Percentiles rank a stretch among this genome's conserved stretches.
Conservation (phyloP, 139 green algal species). For the Limnomonas spitsbergensis region DNA sequence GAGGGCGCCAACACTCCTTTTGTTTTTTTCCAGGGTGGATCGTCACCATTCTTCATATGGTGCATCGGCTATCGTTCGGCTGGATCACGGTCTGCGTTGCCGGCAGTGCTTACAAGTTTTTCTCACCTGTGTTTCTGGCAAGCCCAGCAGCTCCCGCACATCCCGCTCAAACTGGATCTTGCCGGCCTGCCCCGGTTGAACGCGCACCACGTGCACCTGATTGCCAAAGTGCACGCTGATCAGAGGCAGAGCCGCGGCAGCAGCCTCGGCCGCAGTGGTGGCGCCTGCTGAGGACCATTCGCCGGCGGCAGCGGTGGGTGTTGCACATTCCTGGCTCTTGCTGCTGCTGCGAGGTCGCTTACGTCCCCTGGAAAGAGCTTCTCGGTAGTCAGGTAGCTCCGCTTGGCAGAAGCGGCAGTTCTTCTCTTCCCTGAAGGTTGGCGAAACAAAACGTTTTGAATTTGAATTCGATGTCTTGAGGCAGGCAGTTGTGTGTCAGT, state of each 20-base stretch:
- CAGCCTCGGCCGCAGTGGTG: too few species aligned
- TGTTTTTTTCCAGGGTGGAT: too few species aligned
- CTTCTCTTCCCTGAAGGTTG: background rate
- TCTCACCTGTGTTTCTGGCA: background rate
- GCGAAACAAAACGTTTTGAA: background rate
- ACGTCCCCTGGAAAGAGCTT: background rate
- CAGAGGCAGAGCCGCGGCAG: background rate
- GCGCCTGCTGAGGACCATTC: too few species aligned
- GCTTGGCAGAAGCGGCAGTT: background rate
- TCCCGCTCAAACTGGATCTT: background rate
- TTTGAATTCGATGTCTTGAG: too few species aligned
- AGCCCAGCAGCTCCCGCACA: background rate
- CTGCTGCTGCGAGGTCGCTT: background rate
- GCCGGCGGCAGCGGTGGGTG: too few species aligned
- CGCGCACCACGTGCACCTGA: background rate
- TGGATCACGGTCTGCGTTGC: too few species aligned
- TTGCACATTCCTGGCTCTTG: too few species aligned
- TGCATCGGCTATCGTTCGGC: too few species aligned
- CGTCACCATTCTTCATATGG: too few species aligned
- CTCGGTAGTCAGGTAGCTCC: background rate
- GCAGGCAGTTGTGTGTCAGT: too few species aligned
- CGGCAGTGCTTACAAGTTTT: too few species aligned
- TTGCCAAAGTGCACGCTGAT: background rate
- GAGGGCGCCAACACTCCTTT: too few species aligned
- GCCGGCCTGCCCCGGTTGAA: background rate